Percentiles rank a stretch among this genome's conserved stretches.
Evolutionary conservation across 768 basidiomycete genomes (phyloP).

Genomic region (Phlegmacium glaucopus): DNA sequence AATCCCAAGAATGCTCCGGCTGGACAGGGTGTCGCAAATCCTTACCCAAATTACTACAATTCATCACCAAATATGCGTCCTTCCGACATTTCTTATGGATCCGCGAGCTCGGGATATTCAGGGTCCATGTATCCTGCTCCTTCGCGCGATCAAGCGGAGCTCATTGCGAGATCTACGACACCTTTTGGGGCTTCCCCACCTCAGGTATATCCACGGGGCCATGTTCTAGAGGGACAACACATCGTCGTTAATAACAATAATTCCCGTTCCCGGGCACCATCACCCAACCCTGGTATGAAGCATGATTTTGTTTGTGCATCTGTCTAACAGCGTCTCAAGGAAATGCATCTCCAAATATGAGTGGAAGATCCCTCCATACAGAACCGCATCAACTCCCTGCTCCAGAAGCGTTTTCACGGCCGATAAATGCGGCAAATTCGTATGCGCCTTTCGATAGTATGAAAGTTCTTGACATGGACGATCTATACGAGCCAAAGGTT

Average conservation of each 20-base stretch:
- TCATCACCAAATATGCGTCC: slow-evolving; percentile 44
- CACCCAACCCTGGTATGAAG: slow-evolving; percentile 45
- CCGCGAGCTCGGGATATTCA: slow-evolving; percentile 27
- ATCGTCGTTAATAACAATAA: slow-evolving; percentile 30
- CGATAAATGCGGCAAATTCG: slow-evolving; percentile 61
- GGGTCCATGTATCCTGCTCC: slow-evolving; percentile 29
- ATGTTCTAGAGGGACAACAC: slow-evolving; percentile 53
- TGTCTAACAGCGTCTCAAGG: slow-evolving; percentile 13
- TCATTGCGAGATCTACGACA: slow-evolving; percentile 38
- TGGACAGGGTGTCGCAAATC: background rate
- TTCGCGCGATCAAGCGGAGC: slow-evolving; percentile 29
- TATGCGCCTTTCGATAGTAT: slow-evolving; percentile 69
- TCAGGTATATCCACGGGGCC: slow-evolving; percentile 53
- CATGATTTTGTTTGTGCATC: slow-evolving; percentile 14
- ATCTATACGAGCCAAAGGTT: slow-evolving; percentile 52
- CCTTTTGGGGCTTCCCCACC: slow-evolving; percentile 32
- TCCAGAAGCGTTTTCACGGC: slow-evolving; percentile 74
- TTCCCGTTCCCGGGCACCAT: slow-evolving; percentile 19
- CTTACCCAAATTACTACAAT: slow-evolving; percentile 17
- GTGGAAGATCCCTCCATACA: slow-evolving; percentile 33
- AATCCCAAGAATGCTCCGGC: slow-evolving; percentile 9
- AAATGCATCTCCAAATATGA: slow-evolving; percentile 13
- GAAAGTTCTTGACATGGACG: slow-evolving; percentile 77
- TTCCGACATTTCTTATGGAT: slow-evolving; percentile 37
- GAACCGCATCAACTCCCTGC: slow-evolving; percentile 47